Base-by-base conservation (phyloP, 345 rosid genomes). In the Hevea brasiliensis region DNA sequence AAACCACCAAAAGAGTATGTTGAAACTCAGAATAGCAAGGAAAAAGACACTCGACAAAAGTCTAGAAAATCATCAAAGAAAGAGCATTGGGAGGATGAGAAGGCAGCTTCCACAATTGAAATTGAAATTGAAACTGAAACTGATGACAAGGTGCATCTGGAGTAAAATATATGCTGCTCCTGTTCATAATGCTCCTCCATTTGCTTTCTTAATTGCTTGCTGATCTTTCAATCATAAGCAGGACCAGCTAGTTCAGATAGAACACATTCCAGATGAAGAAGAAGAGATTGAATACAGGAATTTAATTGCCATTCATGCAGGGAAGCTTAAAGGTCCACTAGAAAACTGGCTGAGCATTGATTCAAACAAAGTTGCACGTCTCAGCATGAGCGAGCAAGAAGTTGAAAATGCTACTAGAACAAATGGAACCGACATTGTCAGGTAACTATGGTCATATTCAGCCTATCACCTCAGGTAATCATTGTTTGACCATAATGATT, bases 1-100 rank as follows among this genome's bases (percentile, higher is more conserved):
- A 91, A 89, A 71, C 97, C 98, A 26, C 98, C 97, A 6, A 87
- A 86, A 78, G 93, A 89, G 73, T 87, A 86, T 78, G 88, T 83
- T 17, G 87, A 85, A 65, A 65, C 63, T 21, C 76, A 74, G 45
- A 75, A n/a, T 17, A 63, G 32, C 6, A 59, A 61, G 47, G 79
- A 48, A 64, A 71, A 73, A 68, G 75, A 35, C n/a, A n/a, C n/a
- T n/a, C n/a, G n/a, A n/a, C n/a, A n/a, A n/a, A n/a, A n/a, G 75
- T 29, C 26, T 42, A 50, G 72, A 58, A 27, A 53, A 48, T 44
- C 78, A 51, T 54, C 76, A n/a, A 64, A 42, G 45, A 76, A 69
- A 63, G 75, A 74, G 10, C 65, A 50, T 0, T 67, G n/a, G 29
- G 51, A 72, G 24, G 59, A 17, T 60, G 80, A 75, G 47, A 29